phyloP scores from a whole-genome alignment of 2,329 filamentous ascomycete species.

The Lecanicillium sp. region DNA sequence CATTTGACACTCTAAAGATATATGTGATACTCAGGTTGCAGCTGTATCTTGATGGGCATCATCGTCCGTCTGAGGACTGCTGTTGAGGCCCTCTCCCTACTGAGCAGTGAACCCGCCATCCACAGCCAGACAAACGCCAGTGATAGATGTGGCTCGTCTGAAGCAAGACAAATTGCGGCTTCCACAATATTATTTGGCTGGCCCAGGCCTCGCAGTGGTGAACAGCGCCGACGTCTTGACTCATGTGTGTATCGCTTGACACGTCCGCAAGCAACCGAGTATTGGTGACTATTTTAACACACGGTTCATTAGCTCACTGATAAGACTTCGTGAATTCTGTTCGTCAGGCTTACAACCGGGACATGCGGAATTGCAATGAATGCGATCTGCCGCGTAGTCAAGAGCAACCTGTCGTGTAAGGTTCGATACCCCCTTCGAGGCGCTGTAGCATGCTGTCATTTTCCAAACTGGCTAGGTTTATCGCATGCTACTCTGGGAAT shows the following conservation, averaged over 20 bases:
- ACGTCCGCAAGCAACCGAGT: slow-evolving; percentile 24
- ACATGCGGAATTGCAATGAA: slow-evolving; percentile 49
- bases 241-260: no score
- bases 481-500: neutral
- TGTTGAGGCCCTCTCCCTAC: slow-evolving; percentile 14
- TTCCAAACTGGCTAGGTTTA: no score
- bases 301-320: no score
- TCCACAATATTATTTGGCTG: slow-evolving; percentile 24
- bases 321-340: neutral
- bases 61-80: no score
- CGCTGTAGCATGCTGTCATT: slow-evolving; percentile 34
- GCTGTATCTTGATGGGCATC: no score
- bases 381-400: slow-evolving; percentile 41
- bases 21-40: no score
- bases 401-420: slow-evolving; percentile 42
- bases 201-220: slow-evolving; percentile 25
- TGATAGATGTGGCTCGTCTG: slow-evolving; percentile 37
- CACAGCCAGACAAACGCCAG: slow-evolving; percentile 31
- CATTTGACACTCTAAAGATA: no score
- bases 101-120: slow-evolving; percentile 35
- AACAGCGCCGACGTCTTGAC: no score
- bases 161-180: slow-evolving; percentile 33
- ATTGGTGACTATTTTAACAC: slow-evolving; percentile 21
- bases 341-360: slow-evolving; percentile 35
- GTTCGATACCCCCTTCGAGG: slow-evolving; percentile 45